phyloP scores from a whole-genome alignment of 1,284 basidiomycete species.

The Ceratobasidium sp. region DNA sequence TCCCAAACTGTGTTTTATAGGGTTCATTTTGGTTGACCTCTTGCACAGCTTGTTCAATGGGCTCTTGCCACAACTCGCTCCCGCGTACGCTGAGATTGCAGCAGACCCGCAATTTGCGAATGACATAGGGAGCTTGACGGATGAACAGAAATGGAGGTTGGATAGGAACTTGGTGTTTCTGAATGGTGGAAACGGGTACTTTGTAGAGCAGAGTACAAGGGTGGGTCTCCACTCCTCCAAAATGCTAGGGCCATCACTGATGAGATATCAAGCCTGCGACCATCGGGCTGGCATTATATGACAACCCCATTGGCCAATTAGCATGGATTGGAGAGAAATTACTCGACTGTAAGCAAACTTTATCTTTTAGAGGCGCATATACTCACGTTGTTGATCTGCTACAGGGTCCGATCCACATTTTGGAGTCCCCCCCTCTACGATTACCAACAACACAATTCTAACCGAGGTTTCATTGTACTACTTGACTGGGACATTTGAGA shows the following conservation, averaged over 20 bases:
- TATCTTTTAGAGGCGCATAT: no score
- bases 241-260: neutral
- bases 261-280: slow-evolving; percentile 35
- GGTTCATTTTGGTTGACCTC: neutral
- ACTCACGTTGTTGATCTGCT: no score
- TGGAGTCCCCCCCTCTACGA: neutral
- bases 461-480: slow-evolving; percentile 40
- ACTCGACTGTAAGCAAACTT: slow-evolving; percentile 13
- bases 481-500: slow-evolving; percentile 36
- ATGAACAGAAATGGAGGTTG: neutral
- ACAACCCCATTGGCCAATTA: slow-evolving; percentile 40
- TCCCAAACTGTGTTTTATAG: neutral
- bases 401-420: neutral
- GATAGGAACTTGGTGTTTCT: neutral
- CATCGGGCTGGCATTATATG: slow-evolving; percentile 38
- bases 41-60: slow-evolving; percentile 22
- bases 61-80: slow-evolving; percentile 30
- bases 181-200: slow-evolving; percentile 23
- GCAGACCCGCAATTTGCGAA: slow-evolving; percentile 5
- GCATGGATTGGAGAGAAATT: slow-evolving; percentile 41
- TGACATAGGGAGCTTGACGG: neutral
- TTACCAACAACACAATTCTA: slow-evolving; percentile 34
- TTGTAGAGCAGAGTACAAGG: slow-evolving; percentile 26
- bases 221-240: neutral
- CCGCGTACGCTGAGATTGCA: neutral